Evolutionary conservation across 2,329 filamentous ascomycete genomes (phyloP), one percentile per base, ranked within the genome.

Genomic region (Clonostachys chloroleuca): DNA sequence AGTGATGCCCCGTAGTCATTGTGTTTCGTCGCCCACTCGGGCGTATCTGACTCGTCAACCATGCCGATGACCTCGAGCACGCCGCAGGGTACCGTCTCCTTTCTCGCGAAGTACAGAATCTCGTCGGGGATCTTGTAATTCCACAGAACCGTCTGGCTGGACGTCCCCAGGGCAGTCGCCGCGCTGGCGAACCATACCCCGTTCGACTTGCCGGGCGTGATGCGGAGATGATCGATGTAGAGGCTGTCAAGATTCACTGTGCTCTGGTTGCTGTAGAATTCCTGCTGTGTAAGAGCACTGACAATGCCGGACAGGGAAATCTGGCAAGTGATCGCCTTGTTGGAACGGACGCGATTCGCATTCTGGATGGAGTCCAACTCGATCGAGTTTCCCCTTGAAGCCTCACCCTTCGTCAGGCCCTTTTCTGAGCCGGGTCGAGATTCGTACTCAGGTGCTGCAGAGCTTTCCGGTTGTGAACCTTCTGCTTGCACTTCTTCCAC

Each of bases 101-200:
- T 70, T 9, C 73, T 68, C 3, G 77, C 62, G 49, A 84, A 79
- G 1, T 64, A 51, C 2, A 81, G 55, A 5, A 83, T 61, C 4
- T 72, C 68, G 17, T 75, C 68, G 0, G 80, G 78, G 42, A 83
- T 80, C 47, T 73, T 71, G 63, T 81, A 83, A 56, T 76, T 79
- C 80, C 80, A 84, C 4, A 84, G 66, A 10, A 81, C 69, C 1
- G 78, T 81, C 52, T 76, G 70, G 44, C 68, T 74, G 0, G 73
- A 68, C 2, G 75, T 78, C 17, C 75, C 74, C 49, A 77, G 74
- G 0, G 80, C 80, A 1, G 80, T 83, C 1, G 71, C 71, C 2
- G 72, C 73, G 49, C 71, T 75, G 30, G 78, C 75, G 52, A 83
- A 83, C 80, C 80, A 84, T 10, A 70, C 60, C 9, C 77, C 77